A percentile compares a stretch with the other conserved stretches of the same genome.
Evolutionary conservation across 345 rosid genomes (phyloP).

Genomic region (Odontarrhena argentea): DNA sequence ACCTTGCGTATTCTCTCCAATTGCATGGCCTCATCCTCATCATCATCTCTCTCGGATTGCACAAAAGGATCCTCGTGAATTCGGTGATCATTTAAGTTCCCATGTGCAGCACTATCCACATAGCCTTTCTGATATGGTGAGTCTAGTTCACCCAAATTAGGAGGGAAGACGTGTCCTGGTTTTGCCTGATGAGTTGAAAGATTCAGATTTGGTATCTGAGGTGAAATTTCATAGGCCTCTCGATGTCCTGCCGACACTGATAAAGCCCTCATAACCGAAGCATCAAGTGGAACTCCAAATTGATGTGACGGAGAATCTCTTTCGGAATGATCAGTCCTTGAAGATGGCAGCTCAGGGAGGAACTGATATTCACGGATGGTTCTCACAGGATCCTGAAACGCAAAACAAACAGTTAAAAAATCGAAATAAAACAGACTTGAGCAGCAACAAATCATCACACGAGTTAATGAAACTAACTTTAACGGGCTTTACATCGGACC

Average conservation of each 20-base stretch:
- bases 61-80: conserved; percentile 50
- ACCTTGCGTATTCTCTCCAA: conserved; percentile 84
- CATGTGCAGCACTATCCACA: conserved; percentile 44
- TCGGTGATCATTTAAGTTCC: conserved; percentile 48
- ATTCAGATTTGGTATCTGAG: conserved; percentile 64
- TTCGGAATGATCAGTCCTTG: conserved; percentile 57
- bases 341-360: conserved; percentile 81
- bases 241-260: conserved; percentile 42
- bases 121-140: conserved; percentile 50
- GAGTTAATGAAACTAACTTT: conserved; percentile 52
- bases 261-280: conserved; percentile 46
- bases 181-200: conserved; percentile 67
- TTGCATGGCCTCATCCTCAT: conserved; percentile 54
- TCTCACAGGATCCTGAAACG: conserved; percentile 47
- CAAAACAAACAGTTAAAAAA: background rate
- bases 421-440: background rate
- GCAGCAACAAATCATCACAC: background rate
- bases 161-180: conserved; percentile 51
- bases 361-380: conserved; percentile 84
- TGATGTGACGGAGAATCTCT: conserved; percentile 53
- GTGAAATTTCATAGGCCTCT: conserved; percentile 52
- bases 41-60: conserved; percentile 59
- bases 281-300: conserved; percentile 50
- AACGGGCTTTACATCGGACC: conserved; percentile 47
- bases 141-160: conserved; percentile 51